Evolutionary conservation across 1,139 yeast species (phyloP).

Genomic region (Blastobotrys serpentis): DNA sequence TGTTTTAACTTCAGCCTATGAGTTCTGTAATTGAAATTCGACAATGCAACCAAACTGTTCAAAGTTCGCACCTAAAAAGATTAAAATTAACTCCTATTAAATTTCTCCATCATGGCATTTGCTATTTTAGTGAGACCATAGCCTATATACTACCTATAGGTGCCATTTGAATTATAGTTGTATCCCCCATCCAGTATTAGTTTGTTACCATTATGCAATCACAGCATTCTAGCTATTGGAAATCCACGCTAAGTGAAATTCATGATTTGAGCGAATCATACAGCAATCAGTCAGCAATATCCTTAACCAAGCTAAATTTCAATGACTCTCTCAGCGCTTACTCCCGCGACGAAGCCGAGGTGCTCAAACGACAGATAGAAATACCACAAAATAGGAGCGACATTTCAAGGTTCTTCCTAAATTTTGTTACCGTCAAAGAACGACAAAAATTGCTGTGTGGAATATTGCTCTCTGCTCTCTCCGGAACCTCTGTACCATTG

Average conservation of each 20-base stretch:
- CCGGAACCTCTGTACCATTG: not conserved
- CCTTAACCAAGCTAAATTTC: not conserved
- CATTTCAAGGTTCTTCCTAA: not conserved
- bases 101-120: no score
- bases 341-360: slow-evolving; percentile 3
- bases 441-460: not conserved
- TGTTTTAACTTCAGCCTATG: no score
- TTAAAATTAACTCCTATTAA: no score
- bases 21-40: no score
- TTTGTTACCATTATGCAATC: no score
- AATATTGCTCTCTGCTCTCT: not conserved
- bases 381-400: not conserved
- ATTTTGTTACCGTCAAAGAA: not conserved
- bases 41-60: no score
- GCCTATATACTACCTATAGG: no score
- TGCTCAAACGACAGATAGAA: slow-evolving; percentile 1
- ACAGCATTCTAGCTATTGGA: slow-evolving; percentile 2
- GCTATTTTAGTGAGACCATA: no score
- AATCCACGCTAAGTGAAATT: not conserved
- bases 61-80: no score
- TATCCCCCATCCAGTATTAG: no score
- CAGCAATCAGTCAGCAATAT: slow-evolving; percentile 7
- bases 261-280: not conserved
- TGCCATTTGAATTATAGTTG: no score
- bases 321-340: not conserved